Conservation (phyloP, 2,329 filamentous ascomycete species). For the Cercospora janseana region DNA sequence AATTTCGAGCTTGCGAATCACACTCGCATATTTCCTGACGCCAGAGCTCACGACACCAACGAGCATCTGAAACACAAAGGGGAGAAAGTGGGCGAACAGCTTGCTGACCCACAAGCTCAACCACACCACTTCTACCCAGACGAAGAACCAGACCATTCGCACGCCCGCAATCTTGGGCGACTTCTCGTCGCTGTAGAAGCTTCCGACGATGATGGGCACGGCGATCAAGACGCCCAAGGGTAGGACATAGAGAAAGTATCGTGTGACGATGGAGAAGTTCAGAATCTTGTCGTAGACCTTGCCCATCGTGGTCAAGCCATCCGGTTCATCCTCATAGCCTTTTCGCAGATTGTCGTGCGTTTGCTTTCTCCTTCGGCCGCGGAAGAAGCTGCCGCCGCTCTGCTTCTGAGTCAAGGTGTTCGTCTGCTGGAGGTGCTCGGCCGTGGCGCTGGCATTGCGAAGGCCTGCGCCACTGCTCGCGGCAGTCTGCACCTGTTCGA, state of each 20-base stretch:
- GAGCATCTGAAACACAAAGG: slow-evolving; percentile 59
- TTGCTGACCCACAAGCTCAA: slow-evolving; percentile 63
- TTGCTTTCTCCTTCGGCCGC: slow-evolving; percentile 37
- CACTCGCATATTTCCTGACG: slow-evolving; percentile 61
- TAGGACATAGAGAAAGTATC: slow-evolving; percentile 62
- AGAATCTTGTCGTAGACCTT: slow-evolving; percentile 60
- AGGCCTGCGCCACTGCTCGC: slow-evolving; percentile 43
- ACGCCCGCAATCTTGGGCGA: slow-evolving; percentile 55
- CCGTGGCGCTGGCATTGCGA: slow-evolving; percentile 41
- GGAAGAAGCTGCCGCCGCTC: slow-evolving; percentile 40
- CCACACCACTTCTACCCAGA: slow-evolving; percentile 65
- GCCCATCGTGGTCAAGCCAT: slow-evolving; percentile 58
- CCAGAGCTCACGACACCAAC: slow-evolving; percentile 64
- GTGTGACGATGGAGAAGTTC: slow-evolving; percentile 61
- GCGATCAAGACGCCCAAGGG: slow-evolving; percentile 59
- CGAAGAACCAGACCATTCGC: slow-evolving; percentile 60
- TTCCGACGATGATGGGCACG: slow-evolving; percentile 63
- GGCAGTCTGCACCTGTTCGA: slow-evolving; percentile 55
- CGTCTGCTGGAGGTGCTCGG: slow-evolving; percentile 32
- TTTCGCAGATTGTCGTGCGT: slow-evolving; percentile 35
- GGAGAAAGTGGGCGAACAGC: slow-evolving; percentile 57
- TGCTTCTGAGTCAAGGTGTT: slow-evolving; percentile 37
- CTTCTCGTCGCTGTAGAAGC: slow-evolving; percentile 41
- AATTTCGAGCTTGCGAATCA: slow-evolving; percentile 59
- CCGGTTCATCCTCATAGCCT: slow-evolving; percentile 50